Evolutionary conservation across 2,329 filamentous ascomycete species (phyloP), one percentile per base, ranked within the genome.

Genomic region (Colletotrichum sp.): DNA sequence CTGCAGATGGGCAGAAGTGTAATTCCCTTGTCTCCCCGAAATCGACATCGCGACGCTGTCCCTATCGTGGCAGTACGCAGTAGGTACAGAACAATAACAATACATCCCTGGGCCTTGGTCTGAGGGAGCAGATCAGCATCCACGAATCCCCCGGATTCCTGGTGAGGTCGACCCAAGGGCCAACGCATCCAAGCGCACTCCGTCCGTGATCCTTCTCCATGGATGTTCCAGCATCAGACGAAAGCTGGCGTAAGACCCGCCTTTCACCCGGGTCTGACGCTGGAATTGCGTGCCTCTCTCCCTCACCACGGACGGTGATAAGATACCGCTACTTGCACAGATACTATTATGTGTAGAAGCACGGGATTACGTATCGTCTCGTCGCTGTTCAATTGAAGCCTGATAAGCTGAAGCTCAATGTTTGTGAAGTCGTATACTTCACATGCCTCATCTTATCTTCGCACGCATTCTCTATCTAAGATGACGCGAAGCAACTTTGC

Each of bases 1-100:
- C 76, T 77, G 74, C 76, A 78, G 70, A 59, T 52, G 55, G 32
- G 62, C 52, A 66, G 34, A 74, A 60, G 72, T 60, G 34, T 75
- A 71, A 71, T 62, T 63, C 13, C 60, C n/a, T 30, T 36, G 16
- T 60, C 34, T 24, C 52, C 34, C 32, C 13, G 9, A 30, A 26
- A 21, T n/a, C n/a, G 65, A 32, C 39, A 63, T 72, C 72, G 68
- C 72, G 68, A 60, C 67, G 32, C 30, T n/a, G 44, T 34, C 68
- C 68, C 28, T 39, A 64, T 60, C 60, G 68, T 30, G 28, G 67
- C 55, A 75, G 18, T 49, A 49, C 15, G 67, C 55, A 75, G 18
- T 49, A 12, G 18, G 39, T 49, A 49, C 39, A n/a, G 18, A 49
- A 44, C 39, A 44, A 9, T 6, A n/a, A 10, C 39, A 10, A 10